Conservation (phyloP, 2,329 filamentous ascomycete genomes). For the Fusarium globosum region DNA sequence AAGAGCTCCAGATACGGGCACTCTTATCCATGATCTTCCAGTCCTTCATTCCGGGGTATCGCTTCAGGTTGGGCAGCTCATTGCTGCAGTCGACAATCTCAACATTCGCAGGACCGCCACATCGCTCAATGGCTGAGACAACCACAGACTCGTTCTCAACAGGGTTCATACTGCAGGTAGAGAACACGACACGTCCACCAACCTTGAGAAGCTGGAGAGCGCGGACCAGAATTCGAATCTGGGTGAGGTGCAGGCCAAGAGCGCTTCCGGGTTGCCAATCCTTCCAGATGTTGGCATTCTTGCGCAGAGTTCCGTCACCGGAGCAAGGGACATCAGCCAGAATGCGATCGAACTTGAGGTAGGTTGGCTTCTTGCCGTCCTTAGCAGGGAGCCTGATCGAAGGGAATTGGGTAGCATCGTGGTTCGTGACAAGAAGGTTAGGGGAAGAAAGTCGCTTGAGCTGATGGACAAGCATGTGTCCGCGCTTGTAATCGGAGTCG, state of each 20-base stretch:
- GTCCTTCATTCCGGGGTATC: conserved; percentile 78
- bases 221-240: conserved; percentile 89
- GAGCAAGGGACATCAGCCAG: conserved; percentile 97
- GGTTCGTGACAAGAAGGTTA: conserved; percentile 96
- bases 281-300: conserved; percentile 94
- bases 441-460: conserved; percentile 97
- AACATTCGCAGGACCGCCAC: conserved; percentile 84
- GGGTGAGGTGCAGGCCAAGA: conserved; percentile 86
- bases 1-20: conserved; percentile 81
- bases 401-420: conserved; percentile 95
- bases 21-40: conserved; percentile 96
- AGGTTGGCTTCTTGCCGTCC: conserved; percentile 69
- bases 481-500: conserved; percentile 95
- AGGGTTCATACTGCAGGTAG: conserved; percentile 98
- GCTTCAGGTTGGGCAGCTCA: conserved; percentile 79
- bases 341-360: conserved; percentile 97
- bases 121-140: conserved; percentile 87
- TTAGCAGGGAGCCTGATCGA: conserved; percentile 82
- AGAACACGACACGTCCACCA: conserved; percentile 94
- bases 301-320: conserved; percentile 91
- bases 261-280: conserved; percentile 92
- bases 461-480: conserved; percentile 97
- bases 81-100: conserved; percentile 86
- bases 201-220: conserved; percentile 96
- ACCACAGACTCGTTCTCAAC: conserved; percentile 97